These are phyloP conservation scores for Mucor sp. DNA, from an alignment of 371 early-diverging fungal genomes.

Conservation along the genomic window DNA sequence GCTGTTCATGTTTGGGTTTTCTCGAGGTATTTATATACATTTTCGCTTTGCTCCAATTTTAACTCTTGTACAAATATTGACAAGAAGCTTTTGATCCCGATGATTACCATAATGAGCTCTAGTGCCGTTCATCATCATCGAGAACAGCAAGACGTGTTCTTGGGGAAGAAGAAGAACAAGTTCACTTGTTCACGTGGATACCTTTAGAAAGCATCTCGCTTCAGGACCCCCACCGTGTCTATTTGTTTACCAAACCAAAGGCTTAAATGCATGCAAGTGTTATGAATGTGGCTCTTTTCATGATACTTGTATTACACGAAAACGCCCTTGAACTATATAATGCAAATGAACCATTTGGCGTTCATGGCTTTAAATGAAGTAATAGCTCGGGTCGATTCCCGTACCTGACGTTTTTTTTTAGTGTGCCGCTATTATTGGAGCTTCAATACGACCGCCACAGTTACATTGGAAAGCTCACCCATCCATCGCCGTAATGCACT, in stretches of 20 bases:
- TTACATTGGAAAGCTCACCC: not conserved
- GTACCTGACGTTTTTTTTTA: not conserved
- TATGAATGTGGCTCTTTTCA: not conserved
- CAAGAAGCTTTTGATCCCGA: constrained; percentile 16
- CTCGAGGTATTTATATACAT: constrained; percentile 1
- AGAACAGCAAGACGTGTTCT: not conserved
- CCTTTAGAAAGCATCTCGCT: not conserved
- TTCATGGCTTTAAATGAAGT: not conserved
- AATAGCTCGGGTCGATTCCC: constrained; percentile 3
- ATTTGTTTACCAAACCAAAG: not conserved
- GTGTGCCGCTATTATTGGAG: not conserved
- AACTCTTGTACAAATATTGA: constrained; percentile 9
- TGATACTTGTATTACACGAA: not conserved
- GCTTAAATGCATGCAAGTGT: not conserved
- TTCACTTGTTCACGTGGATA: not conserved
- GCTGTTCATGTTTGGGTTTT: not conserved
- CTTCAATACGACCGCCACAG: not conserved
- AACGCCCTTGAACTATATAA: not conserved
- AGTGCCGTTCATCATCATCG: not conserved
- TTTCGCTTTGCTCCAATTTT: not conserved
- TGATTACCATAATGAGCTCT: constrained; percentile 4
- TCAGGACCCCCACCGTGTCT: not conserved
- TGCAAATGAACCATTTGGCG: not conserved
- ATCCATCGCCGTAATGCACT: not conserved
- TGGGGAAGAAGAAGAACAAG: not conserved